Conservation (phyloP, 768 basidiomycete genomes). For the Steccherinum ochraceum region DNA sequence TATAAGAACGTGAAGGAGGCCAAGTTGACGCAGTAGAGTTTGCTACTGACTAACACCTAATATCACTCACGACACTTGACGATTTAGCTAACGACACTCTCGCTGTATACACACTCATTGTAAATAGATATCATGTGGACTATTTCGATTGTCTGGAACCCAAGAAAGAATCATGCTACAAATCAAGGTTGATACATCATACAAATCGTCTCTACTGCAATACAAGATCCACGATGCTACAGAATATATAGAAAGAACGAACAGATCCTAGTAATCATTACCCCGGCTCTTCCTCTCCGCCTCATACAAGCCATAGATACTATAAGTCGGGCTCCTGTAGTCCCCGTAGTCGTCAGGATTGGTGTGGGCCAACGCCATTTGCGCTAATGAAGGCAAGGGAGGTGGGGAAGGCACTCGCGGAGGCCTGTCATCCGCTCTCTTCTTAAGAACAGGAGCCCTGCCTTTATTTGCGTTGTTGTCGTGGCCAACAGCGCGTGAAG, state of each 20-base stretch:
- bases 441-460: slow-evolving; percentile 28
- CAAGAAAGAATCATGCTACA: not conserved
- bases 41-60: not conserved
- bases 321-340: slow-evolving; percentile 79
- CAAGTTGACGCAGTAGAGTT: not conserved
- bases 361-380: slow-evolving; percentile 66
- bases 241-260: slow-evolving; percentile 4
- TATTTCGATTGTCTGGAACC: too few species aligned
- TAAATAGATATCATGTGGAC: not conserved
- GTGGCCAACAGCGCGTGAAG: slow-evolving; percentile 31
- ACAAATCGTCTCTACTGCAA: not conserved
- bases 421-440: slow-evolving; percentile 48
- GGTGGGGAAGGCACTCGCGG: slow-evolving; percentile 80
- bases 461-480: slow-evolving; percentile 10
- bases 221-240: not conserved
- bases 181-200: not conserved
- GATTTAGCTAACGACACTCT: not conserved
- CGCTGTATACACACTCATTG: not conserved
- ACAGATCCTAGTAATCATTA: slow-evolving; percentile 11
- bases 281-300: slow-evolving; percentile 48
- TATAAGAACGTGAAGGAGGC: not conserved
- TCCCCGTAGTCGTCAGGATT: slow-evolving; percentile 57
- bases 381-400: slow-evolving; percentile 63
- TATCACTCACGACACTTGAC: not conserved
- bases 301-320: slow-evolving; percentile 72